These are phyloP conservation scores for Sinapis alba DNA, from an alignment of 441 rosid genomes.

Conservation along the genomic window DNA sequence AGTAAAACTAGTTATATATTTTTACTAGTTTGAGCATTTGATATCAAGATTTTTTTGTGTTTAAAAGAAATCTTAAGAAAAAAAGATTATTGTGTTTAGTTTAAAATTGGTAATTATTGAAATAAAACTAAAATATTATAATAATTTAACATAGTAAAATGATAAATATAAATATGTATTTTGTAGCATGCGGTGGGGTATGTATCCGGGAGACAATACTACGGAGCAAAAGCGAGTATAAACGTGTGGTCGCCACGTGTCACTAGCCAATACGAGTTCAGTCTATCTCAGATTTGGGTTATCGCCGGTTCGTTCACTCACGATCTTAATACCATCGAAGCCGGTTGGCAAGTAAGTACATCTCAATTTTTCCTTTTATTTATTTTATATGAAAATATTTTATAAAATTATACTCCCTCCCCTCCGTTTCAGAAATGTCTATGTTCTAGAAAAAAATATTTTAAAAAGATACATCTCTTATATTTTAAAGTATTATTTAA, in stretches of 20 bases:
- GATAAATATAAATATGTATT: background rate
- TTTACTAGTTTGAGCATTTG: background rate
- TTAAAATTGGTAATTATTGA: background rate
- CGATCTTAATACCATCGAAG: constrained; percentile 98
- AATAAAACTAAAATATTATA: background rate
- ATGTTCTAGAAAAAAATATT: too few species aligned
- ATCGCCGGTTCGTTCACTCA: constrained; percentile 90
- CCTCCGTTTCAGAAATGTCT: too few species aligned
- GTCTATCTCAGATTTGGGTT: constrained; percentile 96
- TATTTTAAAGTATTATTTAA: too few species aligned
- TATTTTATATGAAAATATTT: background rate
- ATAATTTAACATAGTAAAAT: too few species aligned
- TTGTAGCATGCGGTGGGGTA: constrained; percentile 96
- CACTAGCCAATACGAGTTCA: constrained; percentile 80
- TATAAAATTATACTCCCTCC: background rate
- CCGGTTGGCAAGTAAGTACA: constrained; percentile 98
- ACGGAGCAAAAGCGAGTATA: constrained; percentile 95
- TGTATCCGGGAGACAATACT: constrained; percentile 81
- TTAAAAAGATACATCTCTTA: too few species aligned
- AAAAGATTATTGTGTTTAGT: too few species aligned
- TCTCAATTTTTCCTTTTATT: background rate
- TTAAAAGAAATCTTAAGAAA: too few species aligned
- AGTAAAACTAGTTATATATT: background rate
- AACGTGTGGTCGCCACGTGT: constrained; percentile 95
- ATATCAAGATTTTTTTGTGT: too few species aligned